Evolutionary conservation across 2,329 filamentous ascomycete genomes (phyloP), one percentile per base, ranked within the genome.

Genomic region (Beauveria brongniartii): DNA sequence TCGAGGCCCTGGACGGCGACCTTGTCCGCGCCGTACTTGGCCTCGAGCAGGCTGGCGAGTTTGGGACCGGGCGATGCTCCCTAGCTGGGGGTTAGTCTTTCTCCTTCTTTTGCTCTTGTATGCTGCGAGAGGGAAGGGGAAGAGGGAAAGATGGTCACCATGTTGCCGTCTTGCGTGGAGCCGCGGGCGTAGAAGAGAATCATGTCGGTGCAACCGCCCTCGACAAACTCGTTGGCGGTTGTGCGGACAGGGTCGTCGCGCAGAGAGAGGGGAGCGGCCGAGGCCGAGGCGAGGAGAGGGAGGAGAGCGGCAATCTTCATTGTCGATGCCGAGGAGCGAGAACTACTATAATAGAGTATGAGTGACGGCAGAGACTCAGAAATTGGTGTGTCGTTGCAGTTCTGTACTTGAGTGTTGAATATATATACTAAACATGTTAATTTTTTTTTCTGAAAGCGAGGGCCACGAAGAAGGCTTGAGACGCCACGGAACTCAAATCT

Each of bases 1-100:
- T 75, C 70, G 40, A 78, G 59, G 18, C 67, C 65, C 59, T 68
- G 62, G n/a, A 64, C 59, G 16, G 63, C 64, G 24, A 68, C 63
- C 44, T 63, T 65, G 20, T 56, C 5, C n/a, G 18, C 64, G 24
- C 64, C 64, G 58, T 68, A 69, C 41, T 64, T 54, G n/a, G 28
- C 26, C 57, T 66, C 65, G 14, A 68, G 34, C 16, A 57, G 48
- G 18, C 64, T 59, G 22, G 65, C 63, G 43, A 65, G 55, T 12
- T 55, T 54, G 3, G 64, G 64, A 18, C 67, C 67, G 40, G 66
- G 63, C 20, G 37, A 55, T 14, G 30, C 44, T 34, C 65, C 65
- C 65, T 64, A 28, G 12, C 34, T 37, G 34, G 12, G 30, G 12
- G 34, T 37, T 16, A 20, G 47, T 8, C 24, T 18, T 12, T n/a